Evolutionary conservation across 345 rosid species (phyloP).

Genomic region (Eutrema yunnanense): DNA sequence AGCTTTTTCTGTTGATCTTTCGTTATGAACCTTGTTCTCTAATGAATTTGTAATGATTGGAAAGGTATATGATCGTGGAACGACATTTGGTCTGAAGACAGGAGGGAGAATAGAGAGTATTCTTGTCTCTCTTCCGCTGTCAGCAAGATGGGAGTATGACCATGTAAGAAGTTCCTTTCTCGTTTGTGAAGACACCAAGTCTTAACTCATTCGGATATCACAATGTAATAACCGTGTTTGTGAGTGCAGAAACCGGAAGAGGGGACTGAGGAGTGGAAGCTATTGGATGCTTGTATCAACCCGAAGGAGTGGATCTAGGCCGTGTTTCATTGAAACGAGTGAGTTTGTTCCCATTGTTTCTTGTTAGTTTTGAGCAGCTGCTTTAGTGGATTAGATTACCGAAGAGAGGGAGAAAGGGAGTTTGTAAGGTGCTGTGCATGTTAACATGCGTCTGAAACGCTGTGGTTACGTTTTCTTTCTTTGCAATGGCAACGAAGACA

Average conservation of each 20-base stretch:
- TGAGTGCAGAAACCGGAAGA: conserved; percentile 77
- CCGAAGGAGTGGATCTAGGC: conserved; percentile 84
- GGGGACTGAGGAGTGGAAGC: conserved; percentile 97
- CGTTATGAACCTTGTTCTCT: not conserved
- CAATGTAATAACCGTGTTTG: conserved; percentile 14
- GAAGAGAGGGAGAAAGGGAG: not conserved
- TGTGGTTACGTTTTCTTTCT: not conserved
- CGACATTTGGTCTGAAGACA: conserved; percentile 95
- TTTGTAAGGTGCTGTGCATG: conserved; percentile 13
- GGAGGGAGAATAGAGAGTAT: conserved; percentile 98
- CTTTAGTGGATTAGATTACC: conserved; percentile 18
- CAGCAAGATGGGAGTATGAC: conserved; percentile 97
- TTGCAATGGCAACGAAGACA: not conserved
- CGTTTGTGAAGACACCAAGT: not conserved
- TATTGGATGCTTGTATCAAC: conserved; percentile 92
- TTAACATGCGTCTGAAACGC: not conserved
- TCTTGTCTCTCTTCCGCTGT: conserved; percentile 88
- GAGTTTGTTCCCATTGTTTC: conserved; percentile 19
- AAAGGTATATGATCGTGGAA: conserved; percentile 95
- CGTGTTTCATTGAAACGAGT: not conserved
- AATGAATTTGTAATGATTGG: not conserved
- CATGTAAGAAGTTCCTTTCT: conserved; percentile 58
- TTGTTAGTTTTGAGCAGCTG: conserved; percentile 3
- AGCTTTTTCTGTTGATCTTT: not conserved
- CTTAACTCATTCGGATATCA: not conserved